Evolutionary conservation across 164 flowering plant genomes (phyloP), one percentile per base, ranked within the genome.

Genomic region (Umbilicus rupestris): DNA sequence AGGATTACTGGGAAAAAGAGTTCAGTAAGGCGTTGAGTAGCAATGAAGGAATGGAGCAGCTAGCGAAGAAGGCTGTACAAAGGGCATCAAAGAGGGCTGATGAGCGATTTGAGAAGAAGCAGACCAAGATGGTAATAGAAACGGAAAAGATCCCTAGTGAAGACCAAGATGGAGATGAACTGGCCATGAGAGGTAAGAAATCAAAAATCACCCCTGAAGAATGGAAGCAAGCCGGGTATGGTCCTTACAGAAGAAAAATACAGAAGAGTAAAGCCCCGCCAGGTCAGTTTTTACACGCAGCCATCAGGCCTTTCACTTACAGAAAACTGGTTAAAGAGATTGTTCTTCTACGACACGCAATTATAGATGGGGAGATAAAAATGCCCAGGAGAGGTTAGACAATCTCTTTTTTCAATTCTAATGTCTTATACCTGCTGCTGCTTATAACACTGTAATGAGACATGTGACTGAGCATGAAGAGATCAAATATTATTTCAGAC

Each of bases 301-400:
- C 96, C 0, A 91, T 94, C 15, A 82, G 97, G 47, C 98, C 95
- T 1, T 94, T 94, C 50, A 86, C 87, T 26, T 94, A 91, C 72
- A 79, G 83, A 71, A 91, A 91, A 72, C 87, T 94, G 55, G 92
- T 94, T 33, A 94, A 94, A 77, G 98, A 94, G 79, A 87, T 94
- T 73, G 97, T 91, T 44, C 71, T 94, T 72, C 78, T 82, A 26
- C 82, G 98, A 74, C 98, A 94, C 75, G 98, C 87, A 0, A 89
- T 91, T 66, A 49, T 94, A 64, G 98, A 94, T 52, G 95, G 94
- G 26, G 96, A 88, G n/a, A 78, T 90, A 63, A 80, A 82, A 67
- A 66, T 59, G 42, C 72, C 80, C 37, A 71, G 69, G 19, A 78
- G 75, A 85, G 46, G 62, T 24, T 9, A 24, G 17, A 47, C 55